Evolutionary conservation across 129 eudicot genomes (phyloP).

Genomic region (Apium graveolens): DNA sequence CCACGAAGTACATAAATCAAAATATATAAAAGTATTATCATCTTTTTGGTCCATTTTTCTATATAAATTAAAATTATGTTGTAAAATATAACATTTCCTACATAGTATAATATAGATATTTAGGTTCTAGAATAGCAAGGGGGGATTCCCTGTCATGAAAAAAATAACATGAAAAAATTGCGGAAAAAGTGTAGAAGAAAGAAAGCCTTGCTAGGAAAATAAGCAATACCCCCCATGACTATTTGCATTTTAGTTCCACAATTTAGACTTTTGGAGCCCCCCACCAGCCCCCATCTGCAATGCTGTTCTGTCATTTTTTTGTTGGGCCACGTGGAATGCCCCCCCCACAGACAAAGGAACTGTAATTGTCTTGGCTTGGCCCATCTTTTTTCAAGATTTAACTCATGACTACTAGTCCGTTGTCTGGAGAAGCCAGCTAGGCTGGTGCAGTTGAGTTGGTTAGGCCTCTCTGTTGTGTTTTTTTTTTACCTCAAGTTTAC

Average conservation of each 20-base stretch:
- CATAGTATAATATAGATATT: no score
- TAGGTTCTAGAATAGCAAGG: not conserved
- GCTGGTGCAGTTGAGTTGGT: not conserved
- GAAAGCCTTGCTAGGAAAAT: not conserved
- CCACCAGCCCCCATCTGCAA: no score
- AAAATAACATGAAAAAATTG: not conserved
- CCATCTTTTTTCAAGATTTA: no score
- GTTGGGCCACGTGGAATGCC: conserved; percentile 1
- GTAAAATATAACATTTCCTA: no score
- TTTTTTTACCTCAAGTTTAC: no score
- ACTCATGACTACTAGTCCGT: no score
- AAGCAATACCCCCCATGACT: not conserved
- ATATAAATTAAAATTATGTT: no score
- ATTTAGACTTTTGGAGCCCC: conserved; percentile 3
- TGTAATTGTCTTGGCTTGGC: not conserved
- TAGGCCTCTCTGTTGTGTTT: no score
- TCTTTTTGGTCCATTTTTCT: no score
- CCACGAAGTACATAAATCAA: no score
- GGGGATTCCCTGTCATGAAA: not conserved
- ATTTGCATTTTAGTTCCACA: not conserved
- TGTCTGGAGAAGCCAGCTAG: not conserved
- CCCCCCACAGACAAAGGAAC: not conserved
- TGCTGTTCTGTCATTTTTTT: no score
- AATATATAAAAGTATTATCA: no score
- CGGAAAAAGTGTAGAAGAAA: not conserved